phyloP scores from a whole-genome alignment of 768 basidiomycete species.

The Hygrocybe punicea region DNA sequence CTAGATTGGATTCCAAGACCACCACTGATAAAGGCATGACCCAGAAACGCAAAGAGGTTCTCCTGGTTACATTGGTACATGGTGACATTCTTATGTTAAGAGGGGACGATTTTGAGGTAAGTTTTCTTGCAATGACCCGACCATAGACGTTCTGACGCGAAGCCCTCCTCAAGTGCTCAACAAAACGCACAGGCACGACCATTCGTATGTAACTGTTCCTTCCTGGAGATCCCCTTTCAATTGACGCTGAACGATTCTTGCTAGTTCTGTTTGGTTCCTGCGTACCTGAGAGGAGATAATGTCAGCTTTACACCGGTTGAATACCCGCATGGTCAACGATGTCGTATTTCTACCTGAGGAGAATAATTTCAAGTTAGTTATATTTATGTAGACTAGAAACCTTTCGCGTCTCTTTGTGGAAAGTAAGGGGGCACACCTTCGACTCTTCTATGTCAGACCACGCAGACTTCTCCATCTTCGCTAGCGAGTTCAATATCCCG shows the following conservation, averaged over 20 bases:
- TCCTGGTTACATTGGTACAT: slow-evolving; percentile 41
- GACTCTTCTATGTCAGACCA: too few relatives aligned
- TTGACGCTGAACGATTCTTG: not conserved
- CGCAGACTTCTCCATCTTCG: too few relatives aligned
- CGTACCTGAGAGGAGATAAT: too few relatives aligned
- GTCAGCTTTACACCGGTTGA: not conserved
- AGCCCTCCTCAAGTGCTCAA: slow-evolving; percentile 37
- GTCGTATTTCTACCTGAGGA: not conserved
- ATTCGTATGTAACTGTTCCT: slow-evolving; percentile 35
- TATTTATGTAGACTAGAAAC: not conserved
- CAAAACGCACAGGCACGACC: slow-evolving; percentile 44
- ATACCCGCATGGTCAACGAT: not conserved
- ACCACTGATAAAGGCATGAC: not conserved
- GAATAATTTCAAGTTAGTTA: too few relatives aligned
- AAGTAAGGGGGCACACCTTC: too few relatives aligned
- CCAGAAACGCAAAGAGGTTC: slow-evolving; percentile 8
- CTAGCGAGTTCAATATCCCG: too few relatives aligned
- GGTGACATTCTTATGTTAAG: slow-evolving; percentile 42
- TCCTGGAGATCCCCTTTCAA: not conserved
- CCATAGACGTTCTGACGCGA: not conserved
- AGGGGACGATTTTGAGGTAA: slow-evolving; percentile 44
- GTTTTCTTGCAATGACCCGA: slow-evolving; percentile 7
- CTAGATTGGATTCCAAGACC: too few relatives aligned
- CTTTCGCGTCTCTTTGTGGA: too few relatives aligned
- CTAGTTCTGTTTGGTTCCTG: slow-evolving; percentile 3